phyloP scores from a whole-genome alignment of 2,329 filamentous ascomycete genomes.

The Epicoccum sorghinum region DNA sequence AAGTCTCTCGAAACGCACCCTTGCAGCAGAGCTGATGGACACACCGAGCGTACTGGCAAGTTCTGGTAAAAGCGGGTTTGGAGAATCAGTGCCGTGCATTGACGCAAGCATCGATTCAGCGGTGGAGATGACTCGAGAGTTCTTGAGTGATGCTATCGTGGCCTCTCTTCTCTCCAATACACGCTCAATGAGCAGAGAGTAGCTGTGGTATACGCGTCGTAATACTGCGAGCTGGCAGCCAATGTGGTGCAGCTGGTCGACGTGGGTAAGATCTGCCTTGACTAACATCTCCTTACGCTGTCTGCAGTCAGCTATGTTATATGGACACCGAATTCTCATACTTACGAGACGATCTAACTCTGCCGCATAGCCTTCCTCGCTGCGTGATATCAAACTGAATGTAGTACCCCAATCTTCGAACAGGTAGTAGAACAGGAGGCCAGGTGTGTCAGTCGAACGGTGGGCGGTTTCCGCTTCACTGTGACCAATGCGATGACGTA shows the following conservation, averaged over 20 bases:
- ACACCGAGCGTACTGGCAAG: conserved; percentile 52
- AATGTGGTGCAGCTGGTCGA: conserved; percentile 63
- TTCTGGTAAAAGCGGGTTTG: conserved; percentile 37
- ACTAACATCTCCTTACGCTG: conserved; percentile 62
- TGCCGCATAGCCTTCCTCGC: conserved; percentile 54
- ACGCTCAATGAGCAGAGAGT: conserved; percentile 65
- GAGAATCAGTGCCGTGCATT: conserved; percentile 20
- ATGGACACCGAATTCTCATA: neutral
- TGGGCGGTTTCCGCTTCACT: conserved; percentile 55
- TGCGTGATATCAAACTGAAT: conserved; percentile 60
- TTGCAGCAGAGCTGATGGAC: conserved; percentile 55
- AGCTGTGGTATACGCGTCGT: conserved; percentile 65
- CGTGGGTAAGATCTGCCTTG: conserved; percentile 52
- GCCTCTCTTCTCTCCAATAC: conserved; percentile 57
- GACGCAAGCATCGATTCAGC: conserved; percentile 39
- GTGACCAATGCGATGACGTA: conserved; percentile 53
- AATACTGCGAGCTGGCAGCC: conserved; percentile 66
- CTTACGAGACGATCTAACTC: conserved; percentile 59
- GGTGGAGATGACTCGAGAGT: conserved; percentile 48
- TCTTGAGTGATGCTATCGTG: conserved; percentile 52
- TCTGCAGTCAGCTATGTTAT: neutral
- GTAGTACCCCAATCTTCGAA: conserved; percentile 71
- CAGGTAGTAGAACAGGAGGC: conserved; percentile 69
- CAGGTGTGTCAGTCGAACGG: conserved; percentile 60
- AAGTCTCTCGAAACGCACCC: conserved; percentile 64